These are phyloP conservation scores for Podospora pseudoanserina DNA, from an alignment of 495 filamentous ascomycete species.

Conservation along the genomic window DNA sequence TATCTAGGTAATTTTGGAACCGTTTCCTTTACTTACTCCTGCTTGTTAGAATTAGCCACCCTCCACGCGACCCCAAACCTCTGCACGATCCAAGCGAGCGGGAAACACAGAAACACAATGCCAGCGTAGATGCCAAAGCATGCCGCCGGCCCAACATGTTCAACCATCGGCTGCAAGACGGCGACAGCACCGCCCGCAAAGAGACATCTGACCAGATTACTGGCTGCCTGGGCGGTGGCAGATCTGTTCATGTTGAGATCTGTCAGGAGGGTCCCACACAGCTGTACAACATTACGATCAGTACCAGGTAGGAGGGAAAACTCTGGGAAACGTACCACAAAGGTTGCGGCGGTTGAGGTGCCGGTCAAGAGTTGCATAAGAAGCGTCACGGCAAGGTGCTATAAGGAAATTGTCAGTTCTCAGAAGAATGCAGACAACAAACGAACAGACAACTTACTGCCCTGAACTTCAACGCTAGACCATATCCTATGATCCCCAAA, in stretches of 20 bases:
- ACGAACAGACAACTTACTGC: slow-evolving; percentile 4
- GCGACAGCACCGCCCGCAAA: slow-evolving; percentile 10
- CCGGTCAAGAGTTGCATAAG: slow-evolving; percentile 14
- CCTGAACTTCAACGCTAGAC: slow-evolving; percentile 6
- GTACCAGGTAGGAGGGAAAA: too few relatives aligned
- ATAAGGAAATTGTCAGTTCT: background rate
- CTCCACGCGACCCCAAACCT: slow-evolving; percentile 13
- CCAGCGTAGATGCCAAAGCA: slow-evolving; percentile 14
- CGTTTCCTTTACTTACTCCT: background rate
- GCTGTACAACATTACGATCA: slow-evolving; percentile 2
- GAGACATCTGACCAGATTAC: slow-evolving; percentile 17
- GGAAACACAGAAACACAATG: slow-evolving; percentile 5
- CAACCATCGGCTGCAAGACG: slow-evolving; percentile 11
- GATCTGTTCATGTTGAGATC: slow-evolving; percentile 28
- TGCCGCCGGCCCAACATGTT: slow-evolving; percentile 8
- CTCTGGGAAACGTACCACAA: background rate
- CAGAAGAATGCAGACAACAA: background rate
- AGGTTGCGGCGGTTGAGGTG: slow-evolving; percentile 9
- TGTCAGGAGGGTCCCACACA: slow-evolving; percentile 26
- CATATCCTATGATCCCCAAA: slow-evolving; percentile 11
- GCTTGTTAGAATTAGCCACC: background rate
- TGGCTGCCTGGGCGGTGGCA: slow-evolving; percentile 11
- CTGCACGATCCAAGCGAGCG: slow-evolving; percentile 6
- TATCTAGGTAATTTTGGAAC: background rate
- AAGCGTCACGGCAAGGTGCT: slow-evolving; percentile 15